A percentile compares a stretch with the other conserved stretches of the same genome.
These are phyloP conservation scores for Solanum commersonii DNA, from an alignment of 257 asterid species.

Conservation along the genomic window DNA sequence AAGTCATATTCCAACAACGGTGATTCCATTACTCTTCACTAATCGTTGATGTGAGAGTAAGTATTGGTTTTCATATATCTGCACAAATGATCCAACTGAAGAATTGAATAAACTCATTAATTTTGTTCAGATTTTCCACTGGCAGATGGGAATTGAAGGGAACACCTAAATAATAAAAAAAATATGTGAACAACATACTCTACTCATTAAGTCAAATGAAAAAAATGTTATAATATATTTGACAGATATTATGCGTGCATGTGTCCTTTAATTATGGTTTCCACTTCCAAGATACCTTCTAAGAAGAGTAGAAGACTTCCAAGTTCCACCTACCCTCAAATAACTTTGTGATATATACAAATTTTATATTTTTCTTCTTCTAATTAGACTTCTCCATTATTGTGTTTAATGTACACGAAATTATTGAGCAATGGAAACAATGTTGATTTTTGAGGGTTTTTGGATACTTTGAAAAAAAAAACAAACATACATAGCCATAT, in stretches of 20 bases:
- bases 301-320: no score
- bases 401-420: no score
- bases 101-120: neutral
- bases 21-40: constrained; percentile 25
- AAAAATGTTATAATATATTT: no score
- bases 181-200: neutral
- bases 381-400: no score
- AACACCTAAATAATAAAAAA: neutral
- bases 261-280: neutral
- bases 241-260: neutral
- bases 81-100: neutral
- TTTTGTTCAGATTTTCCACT: neutral
- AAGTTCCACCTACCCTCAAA: no score
- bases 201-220: neutral
- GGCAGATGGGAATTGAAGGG: neutral
- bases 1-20: constrained; percentile 24
- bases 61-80: neutral
- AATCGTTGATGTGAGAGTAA: neutral
- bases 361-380: no score
- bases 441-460: no score
- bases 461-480: no score
- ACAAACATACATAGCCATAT: no score
- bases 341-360: no score
- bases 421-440: no score
- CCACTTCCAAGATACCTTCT: neutral